Percentiles rank a stretch among this genome's conserved stretches.
These are phyloP conservation scores for Monilinia fructigena DNA, from an alignment of 2,329 filamentous ascomycete species.

Conservation along the genomic window DNA sequence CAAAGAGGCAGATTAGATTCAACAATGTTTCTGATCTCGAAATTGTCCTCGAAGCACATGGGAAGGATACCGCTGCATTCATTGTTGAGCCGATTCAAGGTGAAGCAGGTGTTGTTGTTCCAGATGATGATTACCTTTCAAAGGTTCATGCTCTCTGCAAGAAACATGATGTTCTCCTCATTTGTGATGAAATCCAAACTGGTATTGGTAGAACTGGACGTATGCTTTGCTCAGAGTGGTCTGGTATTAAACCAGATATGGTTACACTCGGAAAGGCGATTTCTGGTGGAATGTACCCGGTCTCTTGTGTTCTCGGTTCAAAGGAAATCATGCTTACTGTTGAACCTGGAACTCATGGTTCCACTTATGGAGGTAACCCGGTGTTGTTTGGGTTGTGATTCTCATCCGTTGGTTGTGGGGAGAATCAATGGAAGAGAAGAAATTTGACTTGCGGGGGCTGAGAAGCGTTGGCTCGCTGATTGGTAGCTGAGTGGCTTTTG, in stretches of 20 bases:
- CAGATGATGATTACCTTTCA: slow-evolving; percentile 81
- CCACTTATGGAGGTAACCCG: slow-evolving; percentile 98
- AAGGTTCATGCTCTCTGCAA: slow-evolving; percentile 83
- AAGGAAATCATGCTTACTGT: slow-evolving; percentile 94
- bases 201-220: slow-evolving; percentile 93
- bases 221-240: slow-evolving; percentile 93
- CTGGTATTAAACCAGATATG: slow-evolving; percentile 90
- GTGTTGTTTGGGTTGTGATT: slow-evolving; percentile 92
- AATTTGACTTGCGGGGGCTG: too few species aligned
- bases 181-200: slow-evolving; percentile 98
- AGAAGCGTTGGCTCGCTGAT: too few species aligned
- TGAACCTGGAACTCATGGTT: slow-evolving; percentile 94
- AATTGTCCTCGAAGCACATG: slow-evolving; percentile 74
- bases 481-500: too few species aligned
- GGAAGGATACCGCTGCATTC: slow-evolving; percentile 84
- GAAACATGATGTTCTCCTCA: slow-evolving; percentile 92
- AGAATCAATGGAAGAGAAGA: too few species aligned
- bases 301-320: slow-evolving; percentile 83
- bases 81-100: slow-evolving; percentile 96
- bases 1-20: slow-evolving; percentile 76
- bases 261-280: slow-evolving; percentile 96
- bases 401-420: too few species aligned
- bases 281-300: slow-evolving; percentile 98
- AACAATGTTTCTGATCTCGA: slow-evolving; percentile 82
- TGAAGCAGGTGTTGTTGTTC: slow-evolving; percentile 94